Evolutionary conservation across 2,329 filamentous ascomycete genomes (phyloP).

Genomic region (Fusarium proliferatum): DNA sequence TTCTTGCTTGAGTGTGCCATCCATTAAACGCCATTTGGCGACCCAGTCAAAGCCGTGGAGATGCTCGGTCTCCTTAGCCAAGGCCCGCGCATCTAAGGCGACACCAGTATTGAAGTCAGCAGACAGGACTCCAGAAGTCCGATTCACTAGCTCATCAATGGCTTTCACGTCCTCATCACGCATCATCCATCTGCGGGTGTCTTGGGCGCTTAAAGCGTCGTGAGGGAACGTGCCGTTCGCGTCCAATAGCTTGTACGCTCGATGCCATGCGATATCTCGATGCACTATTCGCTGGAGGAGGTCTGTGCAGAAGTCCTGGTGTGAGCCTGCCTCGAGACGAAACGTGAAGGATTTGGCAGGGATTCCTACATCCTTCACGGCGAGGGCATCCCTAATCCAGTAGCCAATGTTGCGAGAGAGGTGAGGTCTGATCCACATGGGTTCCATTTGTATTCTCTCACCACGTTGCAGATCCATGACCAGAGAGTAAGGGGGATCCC

Average conservation of each 20-base stretch:
- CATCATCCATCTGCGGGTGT: too few relatives aligned
- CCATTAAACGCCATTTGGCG: accelerated
- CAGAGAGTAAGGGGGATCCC: too few relatives aligned
- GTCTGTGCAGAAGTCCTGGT: neutral
- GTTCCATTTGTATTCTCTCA: neutral
- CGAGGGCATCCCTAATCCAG: accelerated
- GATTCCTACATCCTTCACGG: accelerated
- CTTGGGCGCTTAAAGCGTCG: too few relatives aligned
- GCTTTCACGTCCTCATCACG: accelerated
- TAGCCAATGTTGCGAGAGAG: accelerated
- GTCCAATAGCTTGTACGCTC: accelerated
- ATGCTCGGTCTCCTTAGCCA: accelerated
- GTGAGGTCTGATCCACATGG: too few relatives aligned
- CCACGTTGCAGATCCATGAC: neutral
- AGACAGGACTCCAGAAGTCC: neutral
- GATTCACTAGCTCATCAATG: accelerated
- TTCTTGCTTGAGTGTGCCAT: neutral
- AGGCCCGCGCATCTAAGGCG: neutral
- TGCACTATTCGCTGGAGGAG: neutral
- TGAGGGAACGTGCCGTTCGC: neutral
- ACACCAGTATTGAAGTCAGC: neutral
- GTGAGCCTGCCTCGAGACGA: neutral
- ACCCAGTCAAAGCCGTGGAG: accelerated
- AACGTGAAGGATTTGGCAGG: accelerated
- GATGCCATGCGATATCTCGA: neutral